Percentiles rank a stretch among this genome's conserved stretches.
Conservation (phyloP, 257 asterid species). For the Solanum sejunctum region DNA sequence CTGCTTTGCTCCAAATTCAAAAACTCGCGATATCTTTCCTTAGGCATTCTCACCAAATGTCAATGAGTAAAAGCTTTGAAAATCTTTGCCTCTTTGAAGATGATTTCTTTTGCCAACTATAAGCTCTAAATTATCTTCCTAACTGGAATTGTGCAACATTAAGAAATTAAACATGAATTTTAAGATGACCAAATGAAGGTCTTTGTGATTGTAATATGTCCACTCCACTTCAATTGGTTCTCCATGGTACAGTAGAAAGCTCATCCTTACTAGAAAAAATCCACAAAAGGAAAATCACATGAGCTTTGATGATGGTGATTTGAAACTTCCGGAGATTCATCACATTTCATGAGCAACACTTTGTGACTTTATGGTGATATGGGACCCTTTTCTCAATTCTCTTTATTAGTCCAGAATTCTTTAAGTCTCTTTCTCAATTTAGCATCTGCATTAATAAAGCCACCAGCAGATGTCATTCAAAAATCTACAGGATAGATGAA, state of each 20-base stretch:
- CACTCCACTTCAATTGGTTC: conserved; percentile 25
- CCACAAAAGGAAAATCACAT: conserved; percentile 16
- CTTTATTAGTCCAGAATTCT: conserved; percentile 49
- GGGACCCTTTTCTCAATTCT: conserved; percentile 59
- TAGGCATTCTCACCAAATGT: conserved; percentile 49
- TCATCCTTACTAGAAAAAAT: conserved; percentile 9
- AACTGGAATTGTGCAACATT: conserved; percentile 75
- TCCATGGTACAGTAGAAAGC: neutral
- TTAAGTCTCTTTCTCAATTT: conserved; percentile 51
- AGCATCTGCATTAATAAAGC: conserved; percentile 56
- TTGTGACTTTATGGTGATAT: conserved; percentile 23
- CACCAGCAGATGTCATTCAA: conserved; percentile 38
- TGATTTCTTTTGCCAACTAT: conserved; percentile 79
- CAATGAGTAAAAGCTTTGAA: conserved; percentile 61
- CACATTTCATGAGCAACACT: conserved; percentile 18
- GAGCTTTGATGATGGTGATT: conserved; percentile 25
- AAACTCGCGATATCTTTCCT: conserved; percentile 32
- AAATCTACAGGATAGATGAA: conserved; percentile 14
- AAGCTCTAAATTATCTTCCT: conserved; percentile 76
- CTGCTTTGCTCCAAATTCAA: conserved; percentile 45
- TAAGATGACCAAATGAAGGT: conserved; percentile 12
- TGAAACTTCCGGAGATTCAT: conserved; percentile 38
- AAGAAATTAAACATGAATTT: conserved; percentile 39
- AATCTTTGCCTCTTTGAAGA: conserved; percentile 74
- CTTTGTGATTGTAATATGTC: conserved; percentile 29